phyloP scores from a whole-genome alignment of 495 filamentous ascomycete species.

The Hyaloscypha variabilis region DNA sequence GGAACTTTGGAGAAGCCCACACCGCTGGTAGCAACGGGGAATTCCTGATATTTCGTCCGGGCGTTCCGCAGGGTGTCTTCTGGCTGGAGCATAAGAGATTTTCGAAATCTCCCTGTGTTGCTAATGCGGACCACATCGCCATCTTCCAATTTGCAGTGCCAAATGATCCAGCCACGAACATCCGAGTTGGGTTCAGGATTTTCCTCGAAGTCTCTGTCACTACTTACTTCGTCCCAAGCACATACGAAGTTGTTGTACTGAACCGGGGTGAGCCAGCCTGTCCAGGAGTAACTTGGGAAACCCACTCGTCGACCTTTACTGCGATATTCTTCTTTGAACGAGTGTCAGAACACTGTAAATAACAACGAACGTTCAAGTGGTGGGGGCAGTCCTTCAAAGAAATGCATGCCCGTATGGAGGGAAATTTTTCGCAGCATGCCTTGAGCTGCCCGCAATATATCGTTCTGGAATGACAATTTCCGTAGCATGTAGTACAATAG shows the following conservation, averaged over 20 bases:
- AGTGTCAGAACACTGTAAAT: slow-evolving; percentile 8
- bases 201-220: slow-evolving; percentile 13
- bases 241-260: neutral
- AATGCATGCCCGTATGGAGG: neutral
- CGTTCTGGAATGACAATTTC: slow-evolving; percentile 15
- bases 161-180: slow-evolving; percentile 25
- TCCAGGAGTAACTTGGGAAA: slow-evolving; percentile 29
- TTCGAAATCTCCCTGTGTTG: neutral
- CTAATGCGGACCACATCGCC: neutral
- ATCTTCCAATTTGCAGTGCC: slow-evolving; percentile 24
- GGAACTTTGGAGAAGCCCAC: neutral
- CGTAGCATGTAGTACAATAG: slow-evolving; percentile 15
- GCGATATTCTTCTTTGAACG: neutral
- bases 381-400: slow-evolving; percentile 23
- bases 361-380: slow-evolving; percentile 21
- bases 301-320: slow-evolving; percentile 12
- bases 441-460: slow-evolving; percentile 16
- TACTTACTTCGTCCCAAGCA: neutral
- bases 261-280: slow-evolving; percentile 14
- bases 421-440: slow-evolving; percentile 21
- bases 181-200: neutral
- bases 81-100: neutral
- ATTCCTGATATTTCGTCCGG: neutral
- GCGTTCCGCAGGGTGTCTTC: neutral
- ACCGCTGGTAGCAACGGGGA: neutral